phyloP scores from a whole-genome alignment of 768 basidiomycete genomes.

The Pisolithus albus region DNA sequence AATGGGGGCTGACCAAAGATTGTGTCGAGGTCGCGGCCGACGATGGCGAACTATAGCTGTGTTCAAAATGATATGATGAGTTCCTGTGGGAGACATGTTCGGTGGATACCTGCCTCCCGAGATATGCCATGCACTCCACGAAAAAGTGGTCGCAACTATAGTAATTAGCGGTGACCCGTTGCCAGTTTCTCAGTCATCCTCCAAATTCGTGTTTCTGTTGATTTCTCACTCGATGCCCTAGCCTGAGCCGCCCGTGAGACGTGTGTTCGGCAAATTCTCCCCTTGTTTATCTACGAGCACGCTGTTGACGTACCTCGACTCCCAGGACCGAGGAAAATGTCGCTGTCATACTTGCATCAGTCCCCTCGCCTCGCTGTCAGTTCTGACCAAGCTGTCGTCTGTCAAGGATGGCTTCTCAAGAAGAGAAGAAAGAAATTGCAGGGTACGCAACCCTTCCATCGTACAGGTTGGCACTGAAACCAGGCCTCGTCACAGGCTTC shows the following conservation, averaged over 20 bases:
- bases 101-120: too few relatives aligned
- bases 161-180: too few relatives aligned
- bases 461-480: background rate
- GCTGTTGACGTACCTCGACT: background rate
- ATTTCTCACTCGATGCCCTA: background rate
- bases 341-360: conserved; percentile 6
- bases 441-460: conserved; percentile 36
- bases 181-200: too few relatives aligned
- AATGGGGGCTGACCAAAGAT: too few relatives aligned
- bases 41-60: too few relatives aligned
- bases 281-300: background rate
- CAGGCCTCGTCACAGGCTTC: conserved; percentile 47
- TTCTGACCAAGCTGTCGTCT: conserved; percentile 30
- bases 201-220: background rate
- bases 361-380: conserved; percentile 4
- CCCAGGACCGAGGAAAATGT: conserved; percentile 7
- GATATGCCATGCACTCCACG: too few relatives aligned
- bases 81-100: too few relatives aligned
- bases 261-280: background rate
- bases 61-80: too few relatives aligned
- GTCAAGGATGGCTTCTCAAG: conserved; percentile 78
- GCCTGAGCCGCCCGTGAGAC: background rate
- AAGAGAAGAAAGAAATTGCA: conserved; percentile 87
- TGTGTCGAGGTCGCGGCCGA: too few relatives aligned
- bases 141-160: too few relatives aligned